phyloP scores from a whole-genome alignment of 805 yeast species.

The Nakazawaea sp. region DNA sequence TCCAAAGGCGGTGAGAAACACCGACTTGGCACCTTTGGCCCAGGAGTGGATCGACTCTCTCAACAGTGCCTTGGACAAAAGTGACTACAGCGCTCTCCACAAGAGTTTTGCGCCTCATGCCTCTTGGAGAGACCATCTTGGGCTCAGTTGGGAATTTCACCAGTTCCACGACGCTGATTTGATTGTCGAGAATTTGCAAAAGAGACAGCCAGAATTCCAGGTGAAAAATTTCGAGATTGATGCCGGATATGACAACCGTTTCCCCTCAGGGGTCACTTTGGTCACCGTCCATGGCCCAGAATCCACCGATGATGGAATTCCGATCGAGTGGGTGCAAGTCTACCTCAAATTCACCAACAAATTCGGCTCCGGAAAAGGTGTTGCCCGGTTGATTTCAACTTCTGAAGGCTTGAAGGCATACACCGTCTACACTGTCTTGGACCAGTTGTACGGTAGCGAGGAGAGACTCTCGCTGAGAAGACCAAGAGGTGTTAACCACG shows the following conservation, averaged over 20 bases:
- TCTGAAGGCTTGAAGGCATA: conserved; percentile 26
- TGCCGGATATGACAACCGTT: conserved; percentile 21
- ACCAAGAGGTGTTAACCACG: conserved; percentile 31
- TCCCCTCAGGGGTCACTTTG: conserved; percentile 23
- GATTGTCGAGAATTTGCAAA: conserved; percentile 17
- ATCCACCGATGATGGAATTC: conserved; percentile 15
- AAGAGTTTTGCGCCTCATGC: conserved; percentile 21
- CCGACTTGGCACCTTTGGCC: conserved; percentile 9
- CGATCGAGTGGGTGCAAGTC: conserved; percentile 29
- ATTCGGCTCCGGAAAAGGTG: conserved; percentile 27
- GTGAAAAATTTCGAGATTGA: conserved; percentile 24
- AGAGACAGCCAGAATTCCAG: conserved; percentile 15
- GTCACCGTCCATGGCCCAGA: conserved; percentile 22
- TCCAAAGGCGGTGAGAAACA: conserved; percentile 11
- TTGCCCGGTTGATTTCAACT: conserved; percentile 24
- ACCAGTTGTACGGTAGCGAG: conserved; percentile 24
- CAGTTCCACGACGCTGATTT: conserved; percentile 24
- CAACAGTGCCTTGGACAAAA: conserved; percentile 4
- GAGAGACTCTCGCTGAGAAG: conserved; percentile 26
- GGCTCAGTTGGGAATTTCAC: conserved; percentile 26
- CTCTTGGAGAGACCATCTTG: conserved; percentile 32
- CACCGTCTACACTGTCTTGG: conserved; percentile 27
- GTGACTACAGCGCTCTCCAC: conserved; percentile 13
- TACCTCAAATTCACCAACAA: conserved; percentile 23
- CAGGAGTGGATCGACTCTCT: conserved; percentile 14